Evolutionary conservation across 2,329 filamentous ascomycete genomes (phyloP), one percentile per base, ranked within the genome.

Genomic region (Sporothrix brunneoviolacea): DNA sequence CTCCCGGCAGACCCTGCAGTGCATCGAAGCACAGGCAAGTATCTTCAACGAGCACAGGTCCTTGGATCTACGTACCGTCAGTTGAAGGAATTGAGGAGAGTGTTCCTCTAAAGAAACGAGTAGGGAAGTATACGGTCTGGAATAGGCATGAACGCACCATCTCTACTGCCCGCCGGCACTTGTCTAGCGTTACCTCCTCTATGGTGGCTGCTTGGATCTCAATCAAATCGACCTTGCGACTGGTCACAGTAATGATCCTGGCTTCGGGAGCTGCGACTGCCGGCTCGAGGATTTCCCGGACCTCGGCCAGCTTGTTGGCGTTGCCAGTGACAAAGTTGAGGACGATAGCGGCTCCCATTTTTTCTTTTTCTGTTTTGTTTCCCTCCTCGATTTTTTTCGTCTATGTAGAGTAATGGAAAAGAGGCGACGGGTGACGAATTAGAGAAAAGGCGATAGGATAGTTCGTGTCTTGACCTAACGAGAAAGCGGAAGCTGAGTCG

Each of bases 321-420:
- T 98, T 98, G 68, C 91, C 87, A 2, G 91, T 97, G 65, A 98
- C 95, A 73, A 98, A 98, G 70, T 94, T 91, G 58, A 98, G 68
- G 6, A 66, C 61, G 4, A 65, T 38, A 64, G 13, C 72, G 56
- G 58, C 73, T 71, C 38, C 70, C 66, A 13, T 45, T n/a, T n/a
- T n/a, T n/a, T n/a, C n/a, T n/a, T n/a, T n/a, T n/a, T n/a, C n/a
- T n/a, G n/a, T n/a, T n/a, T n/a, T n/a, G n/a, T n/a, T n/a, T n/a
- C n/a, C n/a, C n/a, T n/a, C n/a, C n/a, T n/a, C n/a, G 35, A 16
- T 5, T 6, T 18, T 19, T 33, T 37, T 32, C n/a, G n/a, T n/a
- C n/a, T n/a, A n/a, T n/a, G n/a, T n/a, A n/a, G n/a, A n/a, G n/a
- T n/a, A n/a, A n/a, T n/a, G n/a, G n/a, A n/a, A n/a, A n/a, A n/a